Evolutionary conservation across 2,329 filamentous ascomycete species (phyloP), one percentile per base, ranked within the genome.

Genomic region (Colletotrichum sp.): DNA sequence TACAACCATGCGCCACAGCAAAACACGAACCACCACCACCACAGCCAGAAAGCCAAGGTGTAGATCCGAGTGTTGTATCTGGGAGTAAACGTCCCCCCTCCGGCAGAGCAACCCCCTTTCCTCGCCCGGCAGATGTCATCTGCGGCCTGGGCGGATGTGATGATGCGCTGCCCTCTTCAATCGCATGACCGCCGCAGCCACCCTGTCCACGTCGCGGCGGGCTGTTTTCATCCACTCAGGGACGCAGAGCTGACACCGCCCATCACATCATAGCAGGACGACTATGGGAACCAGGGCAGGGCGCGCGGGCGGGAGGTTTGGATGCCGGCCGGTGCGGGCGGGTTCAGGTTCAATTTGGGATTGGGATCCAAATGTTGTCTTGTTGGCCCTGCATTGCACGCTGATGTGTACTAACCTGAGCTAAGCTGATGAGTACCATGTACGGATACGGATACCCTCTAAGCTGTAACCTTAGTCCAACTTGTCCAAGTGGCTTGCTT

Each of bases 141-240:
- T 49, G n/a, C 55, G 64, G 69, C 24, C 70, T 68, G 70, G 69
- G 64, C 63, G 34, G 73, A 63, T 62, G 44, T 52, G 59, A 59
- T 59, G 55, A 62, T 62, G 59, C 59, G 70, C 24, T 36, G 30
- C 44, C 49, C 70, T 39, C 63, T 67, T 68, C 30, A 32, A 60
- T 76, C 64, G 70, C 59, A 62, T 69, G 64, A 76, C 70, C 74
- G 32, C 44, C 36, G 70, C 74, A 76, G 74, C 70, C 70, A 73
- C 70, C 57, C 34, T 44, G 63, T 68, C 74, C 74, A 74, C 74
- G 74, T 73, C 70, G 74, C 65, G 44, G 44, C 44, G 44, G 71
- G 57, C 70, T 65, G 74, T 69, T 73, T 69, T 74, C 74, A 18
- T 73, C 74, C 74, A 73, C 39, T 68, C 44, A 60, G 57, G 44